Conservation (phyloP, 1,284 basidiomycete species). For the Cystobasidium sp. region DNA sequence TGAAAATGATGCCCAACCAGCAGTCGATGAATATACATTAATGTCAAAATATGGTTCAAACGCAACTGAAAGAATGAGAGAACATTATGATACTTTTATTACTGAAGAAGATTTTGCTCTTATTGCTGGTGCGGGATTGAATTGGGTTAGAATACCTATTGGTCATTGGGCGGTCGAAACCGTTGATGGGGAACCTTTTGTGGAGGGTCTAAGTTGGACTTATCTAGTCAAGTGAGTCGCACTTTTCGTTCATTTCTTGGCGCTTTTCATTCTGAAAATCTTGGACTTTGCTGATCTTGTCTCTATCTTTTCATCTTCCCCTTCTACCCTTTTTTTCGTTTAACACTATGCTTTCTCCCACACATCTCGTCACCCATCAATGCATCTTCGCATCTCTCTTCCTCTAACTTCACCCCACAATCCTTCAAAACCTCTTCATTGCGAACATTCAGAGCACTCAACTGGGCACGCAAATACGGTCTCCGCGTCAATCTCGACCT, state of each 20-base stretch:
- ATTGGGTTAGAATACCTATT: constrained; percentile 74
- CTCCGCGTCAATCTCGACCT: constrained; percentile 81
- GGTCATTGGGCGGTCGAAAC: constrained; percentile 85
- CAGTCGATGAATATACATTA: constrained; percentile 79
- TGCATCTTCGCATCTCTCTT: no score
- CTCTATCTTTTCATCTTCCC: no score
- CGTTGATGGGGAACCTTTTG: constrained; percentile 76
- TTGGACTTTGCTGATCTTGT: no score
- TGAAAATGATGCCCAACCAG: constrained; percentile 60
- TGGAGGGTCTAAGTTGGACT: constrained; percentile 74
- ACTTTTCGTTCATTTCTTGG: no score
- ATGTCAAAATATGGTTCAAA: constrained; percentile 70
- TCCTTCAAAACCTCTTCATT: no score
- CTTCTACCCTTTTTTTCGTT: no score
- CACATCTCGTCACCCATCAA: no score
- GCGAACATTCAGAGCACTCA: constrained; percentile 70
- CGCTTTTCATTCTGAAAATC: no score
- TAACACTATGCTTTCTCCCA: no score
- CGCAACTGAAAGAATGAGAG: constrained; percentile 59
- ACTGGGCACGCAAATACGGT: constrained; percentile 91
- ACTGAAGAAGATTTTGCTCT: constrained; percentile 87
- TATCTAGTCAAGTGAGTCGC: constrained; percentile 58
- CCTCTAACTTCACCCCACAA: no score
- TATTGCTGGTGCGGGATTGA: constrained; percentile 85
- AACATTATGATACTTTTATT: constrained; percentile 83